A percentile compares a stretch with the other conserved stretches of the same genome.
These are phyloP conservation scores for Neurospora tetrasperma DNA, from an alignment of 495 filamentous ascomycete species.

Conservation along the genomic window DNA sequence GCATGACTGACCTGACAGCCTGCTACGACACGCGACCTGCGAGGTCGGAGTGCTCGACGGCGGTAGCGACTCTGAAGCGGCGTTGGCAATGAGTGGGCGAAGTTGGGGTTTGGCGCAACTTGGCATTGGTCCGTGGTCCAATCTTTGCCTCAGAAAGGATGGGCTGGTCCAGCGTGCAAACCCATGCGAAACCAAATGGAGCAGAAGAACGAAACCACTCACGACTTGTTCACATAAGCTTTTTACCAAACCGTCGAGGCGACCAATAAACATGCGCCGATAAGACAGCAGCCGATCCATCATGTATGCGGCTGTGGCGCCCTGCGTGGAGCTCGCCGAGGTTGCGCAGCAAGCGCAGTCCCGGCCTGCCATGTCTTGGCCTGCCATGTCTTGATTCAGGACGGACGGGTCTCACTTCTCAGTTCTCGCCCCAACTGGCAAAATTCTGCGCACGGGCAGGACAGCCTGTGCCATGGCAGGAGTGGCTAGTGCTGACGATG, in stretches of 20 bases:
- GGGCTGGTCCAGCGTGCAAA: not conserved
- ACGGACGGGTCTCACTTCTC: not conserved
- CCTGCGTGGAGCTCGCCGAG: not conserved
- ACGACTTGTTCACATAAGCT: not conserved
- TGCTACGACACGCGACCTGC: not conserved
- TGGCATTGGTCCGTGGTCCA: not conserved
- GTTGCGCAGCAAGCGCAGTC: not conserved
- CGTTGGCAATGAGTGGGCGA: not conserved
- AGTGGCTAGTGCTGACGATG: not conserved
- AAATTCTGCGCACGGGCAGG: not conserved
- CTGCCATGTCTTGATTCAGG: not conserved
- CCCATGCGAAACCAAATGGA: slow-evolving; percentile 4
- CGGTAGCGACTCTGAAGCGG: not conserved
- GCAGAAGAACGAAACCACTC: slow-evolving; percentile 6
- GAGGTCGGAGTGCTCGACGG: not conserved
- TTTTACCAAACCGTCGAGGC: slow-evolving; percentile 7
- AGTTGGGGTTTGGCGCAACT: not conserved
- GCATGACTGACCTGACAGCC: not conserved
- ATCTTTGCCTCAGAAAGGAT: not conserved
- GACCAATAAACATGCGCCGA: slow-evolving; percentile 9
- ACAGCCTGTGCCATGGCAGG: not conserved
- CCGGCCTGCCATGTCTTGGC: not conserved
- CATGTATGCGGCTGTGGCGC: not conserved
- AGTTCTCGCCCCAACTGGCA: not conserved
- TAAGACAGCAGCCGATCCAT: slow-evolving; percentile 2